Conservation (phyloP, 2,329 filamentous ascomycete genomes). For the Aspergillus sp. region DNA sequence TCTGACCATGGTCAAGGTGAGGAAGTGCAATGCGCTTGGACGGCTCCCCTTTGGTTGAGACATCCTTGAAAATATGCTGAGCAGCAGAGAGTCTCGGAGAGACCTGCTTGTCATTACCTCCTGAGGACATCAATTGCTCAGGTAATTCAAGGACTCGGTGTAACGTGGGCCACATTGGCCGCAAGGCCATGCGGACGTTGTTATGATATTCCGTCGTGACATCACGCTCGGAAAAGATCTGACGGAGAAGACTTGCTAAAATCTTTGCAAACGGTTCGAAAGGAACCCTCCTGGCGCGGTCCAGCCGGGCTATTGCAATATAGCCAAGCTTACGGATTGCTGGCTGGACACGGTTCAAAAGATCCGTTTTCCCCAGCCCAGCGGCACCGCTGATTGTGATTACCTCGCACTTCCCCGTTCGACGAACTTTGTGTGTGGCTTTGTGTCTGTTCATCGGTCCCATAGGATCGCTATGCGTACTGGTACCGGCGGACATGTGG, state of each 20-base stretch:
- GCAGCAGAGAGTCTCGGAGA: constrained; percentile 27
- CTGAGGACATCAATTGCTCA: constrained; percentile 59
- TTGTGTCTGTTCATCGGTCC: constrained; percentile 36
- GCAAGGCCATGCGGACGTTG: constrained; percentile 53
- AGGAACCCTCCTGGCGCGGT: constrained; percentile 56
- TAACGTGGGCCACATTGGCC: constrained; percentile 57
- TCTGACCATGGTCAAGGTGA: constrained; percentile 34
- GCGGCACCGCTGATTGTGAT: constrained; percentile 56
- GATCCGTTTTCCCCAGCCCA: constrained; percentile 60
- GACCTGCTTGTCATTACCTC: constrained; percentile 32
- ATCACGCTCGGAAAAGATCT: constrained; percentile 64
- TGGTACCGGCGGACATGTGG: constrained; percentile 29
- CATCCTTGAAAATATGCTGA: constrained; percentile 30
- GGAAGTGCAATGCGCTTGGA: constrained; percentile 31
- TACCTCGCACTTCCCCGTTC: constrained; percentile 58
- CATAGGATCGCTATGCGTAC: constrained; percentile 27
- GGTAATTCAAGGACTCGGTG: constrained; percentile 60
- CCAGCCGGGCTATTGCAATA: constrained; percentile 60
- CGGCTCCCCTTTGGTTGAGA: constrained; percentile 26
- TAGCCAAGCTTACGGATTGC: constrained; percentile 58
- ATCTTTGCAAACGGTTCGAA: constrained; percentile 61
- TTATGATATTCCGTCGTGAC: constrained; percentile 61
- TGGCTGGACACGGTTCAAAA: constrained; percentile 58
- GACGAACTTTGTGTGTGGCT: constrained; percentile 48
- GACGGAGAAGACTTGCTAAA: constrained; percentile 60